phyloP scores from a whole-genome alignment of 1,139 yeast genomes.

The Hyphopichia burtonii region DNA sequence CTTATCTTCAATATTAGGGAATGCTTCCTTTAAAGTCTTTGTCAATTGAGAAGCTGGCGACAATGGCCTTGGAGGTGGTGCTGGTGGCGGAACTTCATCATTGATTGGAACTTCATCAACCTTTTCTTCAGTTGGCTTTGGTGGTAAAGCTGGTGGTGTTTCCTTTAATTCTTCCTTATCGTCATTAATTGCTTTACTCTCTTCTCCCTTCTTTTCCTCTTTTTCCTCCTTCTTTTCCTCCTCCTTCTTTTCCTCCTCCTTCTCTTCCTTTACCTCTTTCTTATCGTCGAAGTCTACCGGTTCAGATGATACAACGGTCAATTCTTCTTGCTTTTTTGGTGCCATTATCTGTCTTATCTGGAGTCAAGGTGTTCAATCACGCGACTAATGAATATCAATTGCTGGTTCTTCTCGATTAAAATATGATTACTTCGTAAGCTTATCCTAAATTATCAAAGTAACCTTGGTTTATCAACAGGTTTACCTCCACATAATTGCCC shows the following conservation, averaged over 20 bases:
- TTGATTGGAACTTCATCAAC: conserved; percentile 13
- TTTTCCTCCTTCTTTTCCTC: conserved; percentile 8
- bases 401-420: no score
- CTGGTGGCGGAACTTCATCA: conserved; percentile 47
- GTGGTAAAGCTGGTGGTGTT: conserved; percentile 5
- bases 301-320: conserved; percentile 33
- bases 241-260: conserved; percentile 7
- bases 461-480: no score
- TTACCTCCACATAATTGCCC: no score
- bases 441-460: no score
- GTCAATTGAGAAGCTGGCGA: conserved; percentile 56
- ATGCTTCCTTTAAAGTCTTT: conserved; percentile 70
- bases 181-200: conserved; percentile 3
- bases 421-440: no score
- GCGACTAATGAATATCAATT: no score
- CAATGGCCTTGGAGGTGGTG: conserved; percentile 70
- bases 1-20: conserved; percentile 71
- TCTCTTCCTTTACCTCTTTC: neutral
- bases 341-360: neutral
- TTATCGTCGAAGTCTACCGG: conserved; percentile 27
- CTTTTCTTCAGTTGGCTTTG: conserved; percentile 2
- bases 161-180: conserved; percentile 6
- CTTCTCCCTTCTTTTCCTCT: conserved; percentile 3
- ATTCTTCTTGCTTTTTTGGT: conserved; percentile 23
- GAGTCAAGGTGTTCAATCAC: no score